Base-by-base conservation (phyloP, 345 rosid species). In the Eucalyptus victrix region DNA sequence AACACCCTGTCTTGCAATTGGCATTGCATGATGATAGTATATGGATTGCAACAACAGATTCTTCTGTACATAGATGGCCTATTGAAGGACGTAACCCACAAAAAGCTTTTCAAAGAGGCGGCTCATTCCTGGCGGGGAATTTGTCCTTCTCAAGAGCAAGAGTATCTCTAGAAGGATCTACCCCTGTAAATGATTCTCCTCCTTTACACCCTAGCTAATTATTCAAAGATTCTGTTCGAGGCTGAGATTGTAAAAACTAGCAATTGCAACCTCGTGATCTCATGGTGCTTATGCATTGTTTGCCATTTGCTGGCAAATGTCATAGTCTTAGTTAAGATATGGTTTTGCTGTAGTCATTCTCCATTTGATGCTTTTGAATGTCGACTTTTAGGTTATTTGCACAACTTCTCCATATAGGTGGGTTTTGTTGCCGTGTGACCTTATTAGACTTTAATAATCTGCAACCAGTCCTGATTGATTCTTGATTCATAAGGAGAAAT, bases 121-220 rank as follows among this genome's bases (percentile, higher is more conserved):
- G 98, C 90, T 96, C 99, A 56, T 98, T 98, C 92, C 94, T 98
- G 93, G 99, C 99, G 89, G 99, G 99, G 91, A 98, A 97, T 90
- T 94, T 97, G 90, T 97, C 99, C 49, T 98, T 97, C 93, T 94
- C 98, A 53, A 97, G 99, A 94, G 98, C 99, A 87, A 95, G 99
- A 92, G 96, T 96, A 89, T 98, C 99, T 53, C 92, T 98, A 88
- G 99, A 98, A 94, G 99, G 99, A 91, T 94, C 96, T 88, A 95
- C 94, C 42, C 98, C 96, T 7, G 99, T 98, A 94, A 95, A 99
- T 93, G 89, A 86, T 89, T 69, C 76, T 87, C 49, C 42, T 44
- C 85, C 32, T 81, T 88, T 90, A 32, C 67, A 28, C 16, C 53
- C 18, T 23, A 30, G 53, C 28, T 62, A 72, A 44, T 88, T 67